Conservation (phyloP, 2,329 filamentous ascomycete genomes). For the Monosporascus cannonballus region DNA sequence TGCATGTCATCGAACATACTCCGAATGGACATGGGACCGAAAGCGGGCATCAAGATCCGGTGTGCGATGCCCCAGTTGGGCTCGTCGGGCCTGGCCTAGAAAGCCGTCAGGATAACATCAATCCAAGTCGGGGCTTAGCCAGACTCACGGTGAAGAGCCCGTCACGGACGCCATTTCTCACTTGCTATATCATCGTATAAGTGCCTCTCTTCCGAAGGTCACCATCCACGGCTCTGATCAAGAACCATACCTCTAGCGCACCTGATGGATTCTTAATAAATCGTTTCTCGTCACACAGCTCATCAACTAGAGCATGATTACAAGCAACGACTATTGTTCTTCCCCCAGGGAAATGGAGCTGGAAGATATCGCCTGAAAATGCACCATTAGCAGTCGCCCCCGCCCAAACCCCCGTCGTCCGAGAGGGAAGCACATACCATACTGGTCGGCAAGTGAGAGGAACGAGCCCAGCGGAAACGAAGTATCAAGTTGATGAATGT, state of each 20-base stretch:
- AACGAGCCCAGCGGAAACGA: constrained; percentile 52
- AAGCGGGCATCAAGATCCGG: constrained; percentile 49
- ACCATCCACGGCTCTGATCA: background rate
- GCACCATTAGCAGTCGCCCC: constrained; percentile 8
- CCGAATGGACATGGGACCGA: constrained; percentile 62
- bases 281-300: constrained; percentile 59
- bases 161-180: constrained; percentile 56
- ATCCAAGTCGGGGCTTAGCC: constrained; percentile 10
- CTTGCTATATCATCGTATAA: constrained; percentile 28
- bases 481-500: constrained; percentile 56
- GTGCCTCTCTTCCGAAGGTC: background rate
- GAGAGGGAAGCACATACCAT: constrained; percentile 41
- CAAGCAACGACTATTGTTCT: constrained; percentile 43
- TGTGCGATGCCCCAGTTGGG: constrained; percentile 52
- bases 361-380: constrained; percentile 50
- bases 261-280: constrained; percentile 53
- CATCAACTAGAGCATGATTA: constrained; percentile 52
- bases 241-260: constrained; percentile 33
- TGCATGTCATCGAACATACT: constrained; percentile 66
- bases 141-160: constrained; percentile 58
- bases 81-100: constrained; percentile 38
- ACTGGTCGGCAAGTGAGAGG: constrained; percentile 53
- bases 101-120: background rate
- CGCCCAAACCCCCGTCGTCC: constrained; percentile 3
- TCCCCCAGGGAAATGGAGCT: constrained; percentile 45